phyloP scores from a whole-genome alignment of 2,329 filamentous ascomycete genomes.

The Xylaria polymorpha region DNA sequence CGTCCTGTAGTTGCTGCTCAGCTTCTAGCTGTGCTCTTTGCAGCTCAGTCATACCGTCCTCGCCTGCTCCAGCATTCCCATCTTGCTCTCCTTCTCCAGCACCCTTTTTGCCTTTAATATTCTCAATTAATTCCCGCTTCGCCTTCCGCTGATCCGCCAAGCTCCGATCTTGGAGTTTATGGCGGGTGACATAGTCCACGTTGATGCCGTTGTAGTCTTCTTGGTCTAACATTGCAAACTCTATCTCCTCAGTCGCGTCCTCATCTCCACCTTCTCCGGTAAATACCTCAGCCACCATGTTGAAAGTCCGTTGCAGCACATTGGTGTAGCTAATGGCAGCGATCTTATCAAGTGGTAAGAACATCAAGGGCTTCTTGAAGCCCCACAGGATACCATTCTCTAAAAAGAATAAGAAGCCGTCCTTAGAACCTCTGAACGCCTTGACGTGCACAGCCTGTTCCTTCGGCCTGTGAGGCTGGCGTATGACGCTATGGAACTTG shows the following conservation, averaged over 20 bases:
- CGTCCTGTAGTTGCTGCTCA: conserved; percentile 67
- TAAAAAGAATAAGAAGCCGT: conserved; percentile 75
- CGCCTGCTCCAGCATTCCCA: conserved; percentile 60
- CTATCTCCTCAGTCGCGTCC: conserved; percentile 68
- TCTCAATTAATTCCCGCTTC: conserved; percentile 71
- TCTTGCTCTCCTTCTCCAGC: conserved; percentile 53
- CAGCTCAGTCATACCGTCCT: conserved; percentile 61
- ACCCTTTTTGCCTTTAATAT: conserved; percentile 61
- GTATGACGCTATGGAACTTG: conserved; percentile 67
- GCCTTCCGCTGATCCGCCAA: conserved; percentile 76
- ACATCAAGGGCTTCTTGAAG: conserved; percentile 76
- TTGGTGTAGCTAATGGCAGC: conserved; percentile 74
- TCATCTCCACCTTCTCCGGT: conserved; percentile 53
- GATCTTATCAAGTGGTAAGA: conserved; percentile 70
- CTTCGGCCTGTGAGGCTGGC: conserved; percentile 67
- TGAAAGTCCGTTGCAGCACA: conserved; percentile 75
- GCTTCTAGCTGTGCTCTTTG: conserved; percentile 62
- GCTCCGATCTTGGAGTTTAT: conserved; percentile 73
- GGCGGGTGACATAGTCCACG: conserved; percentile 68
- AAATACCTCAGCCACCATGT: conserved; percentile 72
- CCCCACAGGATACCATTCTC: conserved; percentile 75
- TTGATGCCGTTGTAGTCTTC: conserved; percentile 74
- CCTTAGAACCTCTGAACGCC: conserved; percentile 74
- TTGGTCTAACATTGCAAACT: conserved; percentile 77
- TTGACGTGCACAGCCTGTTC: conserved; percentile 74